These are phyloP conservation scores for Dryas alaskensis DNA, from an alignment of 306 rosid species.

Conservation along the genomic window DNA sequence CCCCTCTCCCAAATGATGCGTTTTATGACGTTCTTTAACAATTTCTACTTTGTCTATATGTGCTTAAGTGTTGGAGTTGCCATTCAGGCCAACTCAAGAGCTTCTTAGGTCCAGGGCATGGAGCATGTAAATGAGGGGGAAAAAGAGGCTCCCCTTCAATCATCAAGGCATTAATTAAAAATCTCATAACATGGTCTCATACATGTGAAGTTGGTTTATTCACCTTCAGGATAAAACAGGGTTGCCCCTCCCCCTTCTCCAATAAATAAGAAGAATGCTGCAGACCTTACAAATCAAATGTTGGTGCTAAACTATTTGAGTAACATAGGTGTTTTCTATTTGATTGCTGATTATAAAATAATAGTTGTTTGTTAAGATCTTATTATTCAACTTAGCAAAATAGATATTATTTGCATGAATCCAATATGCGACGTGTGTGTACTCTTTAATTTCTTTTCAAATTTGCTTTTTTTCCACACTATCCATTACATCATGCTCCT, in stretches of 20 bases:
- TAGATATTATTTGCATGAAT: neutral
- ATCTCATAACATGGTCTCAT: neutral
- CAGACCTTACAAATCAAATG: neutral
- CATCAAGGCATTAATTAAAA: neutral
- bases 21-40: constrained; percentile 9
- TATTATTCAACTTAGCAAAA: neutral
- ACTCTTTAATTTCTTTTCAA: neutral
- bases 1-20: constrained; percentile 13
- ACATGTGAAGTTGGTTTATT: constrained; percentile 1
- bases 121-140: neutral
- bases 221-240: neutral
- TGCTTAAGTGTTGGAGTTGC: neutral
- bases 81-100: neutral
- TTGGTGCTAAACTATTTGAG: neutral
- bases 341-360: neutral
- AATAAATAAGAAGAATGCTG: neutral
- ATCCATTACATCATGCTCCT: neutral
- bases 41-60: neutral
- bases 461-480: constrained; percentile 1
- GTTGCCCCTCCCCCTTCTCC: neutral
- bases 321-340: neutral
- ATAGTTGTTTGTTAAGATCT: constrained; percentile 1
- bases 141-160: neutral
- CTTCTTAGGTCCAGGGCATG: neutral
- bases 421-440: neutral